Evolutionary conservation across 2,329 filamentous ascomycete genomes (phyloP), one percentile per base, ranked within the genome.

Genomic region (Pseudogymnoascus sp.): DNA sequence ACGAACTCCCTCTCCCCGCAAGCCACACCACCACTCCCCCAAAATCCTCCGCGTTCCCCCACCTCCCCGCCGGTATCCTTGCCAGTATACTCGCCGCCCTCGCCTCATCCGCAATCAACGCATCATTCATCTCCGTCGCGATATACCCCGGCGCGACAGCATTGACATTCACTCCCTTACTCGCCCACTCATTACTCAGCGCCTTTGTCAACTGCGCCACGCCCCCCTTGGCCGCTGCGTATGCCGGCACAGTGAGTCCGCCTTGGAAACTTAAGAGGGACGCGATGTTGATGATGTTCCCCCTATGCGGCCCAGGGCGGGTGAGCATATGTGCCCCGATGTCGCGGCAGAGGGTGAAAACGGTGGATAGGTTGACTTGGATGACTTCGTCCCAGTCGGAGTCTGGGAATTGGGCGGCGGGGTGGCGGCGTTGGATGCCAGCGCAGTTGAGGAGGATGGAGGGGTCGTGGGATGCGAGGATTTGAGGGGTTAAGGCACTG

Each of bases 111-210:
- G 86, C 82, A 43, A 96, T 83, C 70, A 97, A 75, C 2, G 91
- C 92, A 66, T 81, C 82, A 73, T 96, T 97, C 92, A 96, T 96
- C 63, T 96, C 92, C n/a, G 92, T 96, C 58, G 84, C 89, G 68
- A 96, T 90, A 74, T 96, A 96, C 0, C 92, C 92, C 0, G 92
- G 92, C 2, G 92, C 91, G 70, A 96, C 90, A 6, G 88, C 90
- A 73, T 96, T 96, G 39, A 96, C 91, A 1, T 83, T 90, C 64
- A 96, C 81, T 2, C 91, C 91, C 69, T 85, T 82, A n/a, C 78
- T 74, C 0, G 86, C 85, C 92, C 92, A 96, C 76, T 95, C 90
- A 71, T 96, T 96, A 54, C 86, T 86, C 62, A 96, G 79, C 25
- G 87, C 87, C 77, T 94, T 95, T 59, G 90, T 95, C 63, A 95